Conservation (phyloP, 768 basidiomycete genomes). For the Hortiboletus campestris region DNA sequence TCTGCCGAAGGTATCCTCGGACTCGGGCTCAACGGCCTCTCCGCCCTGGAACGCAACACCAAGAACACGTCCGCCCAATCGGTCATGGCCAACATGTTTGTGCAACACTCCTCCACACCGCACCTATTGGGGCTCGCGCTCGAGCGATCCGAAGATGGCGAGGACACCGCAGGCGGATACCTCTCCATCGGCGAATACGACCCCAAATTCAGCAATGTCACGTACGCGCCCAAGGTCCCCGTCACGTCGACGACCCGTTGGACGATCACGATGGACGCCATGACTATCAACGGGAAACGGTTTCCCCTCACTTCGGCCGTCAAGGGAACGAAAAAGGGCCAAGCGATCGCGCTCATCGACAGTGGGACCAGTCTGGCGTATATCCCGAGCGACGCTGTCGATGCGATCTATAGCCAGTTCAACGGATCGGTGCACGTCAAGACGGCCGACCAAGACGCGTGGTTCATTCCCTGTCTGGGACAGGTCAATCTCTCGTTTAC, state of each 20-base stretch:
- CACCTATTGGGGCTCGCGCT: constrained; percentile 44
- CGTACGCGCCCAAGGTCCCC: constrained; percentile 29
- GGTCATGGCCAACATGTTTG: constrained; percentile 41
- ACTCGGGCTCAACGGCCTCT: constrained; percentile 27
- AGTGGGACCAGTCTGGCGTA: constrained; percentile 43
- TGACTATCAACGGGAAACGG: constrained; percentile 34
- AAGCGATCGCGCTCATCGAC: constrained; percentile 40
- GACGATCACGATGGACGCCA: constrained; percentile 41
- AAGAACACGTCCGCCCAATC: constrained; percentile 23
- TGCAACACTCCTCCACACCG: constrained; percentile 32
- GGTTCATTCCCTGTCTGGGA: constrained; percentile 37
- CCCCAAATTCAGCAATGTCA: constrained; percentile 31
- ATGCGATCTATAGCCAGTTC: constrained; percentile 41
- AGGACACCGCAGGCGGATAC: constrained; percentile 40
- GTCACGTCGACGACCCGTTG: constrained; percentile 40
- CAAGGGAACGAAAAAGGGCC: constrained; percentile 28
- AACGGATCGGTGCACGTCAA: constrained; percentile 36
- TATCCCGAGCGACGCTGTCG: constrained; percentile 33
- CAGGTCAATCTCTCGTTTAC: constrained; percentile 31
- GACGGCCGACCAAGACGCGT: constrained; percentile 28
- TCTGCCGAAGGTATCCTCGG: constrained; percentile 28
- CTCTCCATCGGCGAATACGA: constrained; percentile 45
- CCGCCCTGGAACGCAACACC: constrained; percentile 16
- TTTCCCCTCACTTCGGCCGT: constrained; percentile 32
- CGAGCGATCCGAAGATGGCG: constrained; percentile 39